Base-by-base conservation (phyloP, 441 rosid genomes). In the Breynia disticha region DNA sequence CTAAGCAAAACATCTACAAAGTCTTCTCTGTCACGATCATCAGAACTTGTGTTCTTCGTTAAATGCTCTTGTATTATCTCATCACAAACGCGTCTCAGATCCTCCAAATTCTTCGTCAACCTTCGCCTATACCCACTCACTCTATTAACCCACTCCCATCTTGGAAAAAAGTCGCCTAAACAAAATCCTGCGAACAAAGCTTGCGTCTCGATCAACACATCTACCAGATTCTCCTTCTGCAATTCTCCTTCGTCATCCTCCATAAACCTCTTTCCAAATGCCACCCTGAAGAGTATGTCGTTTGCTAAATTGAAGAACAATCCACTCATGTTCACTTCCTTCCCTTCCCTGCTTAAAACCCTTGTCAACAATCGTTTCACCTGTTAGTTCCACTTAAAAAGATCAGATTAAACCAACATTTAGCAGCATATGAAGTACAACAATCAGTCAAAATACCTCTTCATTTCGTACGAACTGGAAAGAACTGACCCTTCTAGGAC, bases 1-100 rank as follows among this genome's bases (percentile, higher is more conserved):
- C 56, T 57, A 28, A 65, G 54, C 70, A 72, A 45, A 17, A 72
- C 68, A 65, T 68, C 76, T 10, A 72, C 42, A 22, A 72, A 65
- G 61, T 68, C 70, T 54, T 68, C 67, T 14, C 46, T 49, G 0
- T 60, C 49, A 17, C 45, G 13, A 6, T 43, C 46, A 4, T 0
- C 44, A 2, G 2, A 11, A 8, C 1, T 44, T 19, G 43, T 53
- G 46, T 43, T 68, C 47, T 54, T 57, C 56, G 7, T 28, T 48
- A 53, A 45, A 42, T 65, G 77, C 22, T 72, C 74, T 1, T 52
- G 28, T 2, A 65, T 63, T 4, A 72, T 68, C 24, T 65, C 71
- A 16, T 68, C 71, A 24, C 68, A 68, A 11, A 72, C 68, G 0
- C 17, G 52, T 50, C 59, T 61, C 58, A 72, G 24, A 11, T 65